These are phyloP conservation scores for Penicillium corylophilum DNA, from an alignment of 2,329 filamentous ascomycete species.

Conservation along the genomic window DNA sequence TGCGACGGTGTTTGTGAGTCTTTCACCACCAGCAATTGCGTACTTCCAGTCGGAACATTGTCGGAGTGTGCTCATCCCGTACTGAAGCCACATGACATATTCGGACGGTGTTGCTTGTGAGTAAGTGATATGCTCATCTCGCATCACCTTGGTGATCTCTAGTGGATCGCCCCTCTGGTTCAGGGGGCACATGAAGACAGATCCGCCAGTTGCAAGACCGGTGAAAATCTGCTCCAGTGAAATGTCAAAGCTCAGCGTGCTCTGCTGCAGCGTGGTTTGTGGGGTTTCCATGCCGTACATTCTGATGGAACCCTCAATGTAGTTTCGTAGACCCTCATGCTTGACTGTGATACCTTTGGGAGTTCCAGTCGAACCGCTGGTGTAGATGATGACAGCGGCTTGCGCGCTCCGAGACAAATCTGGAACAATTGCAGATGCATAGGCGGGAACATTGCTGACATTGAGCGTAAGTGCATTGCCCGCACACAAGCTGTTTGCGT, in stretches of 20 bases:
- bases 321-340: neutral
- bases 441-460: too few relatives aligned
- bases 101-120: too few relatives aligned
- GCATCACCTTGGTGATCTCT: conserved; percentile 7
- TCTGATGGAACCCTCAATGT: neutral
- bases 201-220: conserved; percentile 9
- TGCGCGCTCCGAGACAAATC: too few relatives aligned
- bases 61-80: too few relatives aligned
- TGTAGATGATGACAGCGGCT: neutral
- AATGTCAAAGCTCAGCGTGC: conserved; percentile 12
- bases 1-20: too few relatives aligned
- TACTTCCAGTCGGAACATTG: too few relatives aligned
- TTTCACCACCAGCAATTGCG: too few relatives aligned
- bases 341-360: neutral
- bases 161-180: conserved; percentile 8
- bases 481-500: too few relatives aligned
- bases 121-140: conserved; percentile 1
- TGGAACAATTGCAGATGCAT: too few relatives aligned
- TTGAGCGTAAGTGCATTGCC: too few relatives aligned
- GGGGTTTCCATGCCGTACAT: neutral
- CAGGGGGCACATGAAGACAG: neutral
- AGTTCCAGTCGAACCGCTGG: neutral
- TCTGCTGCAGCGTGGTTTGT: conserved; percentile 10
- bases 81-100: too few relatives aligned
- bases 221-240: conserved; percentile 12